A percentile compares a stretch with the other conserved stretches of the same genome.
Conservation (phyloP, 169 alveolate species). For the Plasmodium vinckei region DNA sequence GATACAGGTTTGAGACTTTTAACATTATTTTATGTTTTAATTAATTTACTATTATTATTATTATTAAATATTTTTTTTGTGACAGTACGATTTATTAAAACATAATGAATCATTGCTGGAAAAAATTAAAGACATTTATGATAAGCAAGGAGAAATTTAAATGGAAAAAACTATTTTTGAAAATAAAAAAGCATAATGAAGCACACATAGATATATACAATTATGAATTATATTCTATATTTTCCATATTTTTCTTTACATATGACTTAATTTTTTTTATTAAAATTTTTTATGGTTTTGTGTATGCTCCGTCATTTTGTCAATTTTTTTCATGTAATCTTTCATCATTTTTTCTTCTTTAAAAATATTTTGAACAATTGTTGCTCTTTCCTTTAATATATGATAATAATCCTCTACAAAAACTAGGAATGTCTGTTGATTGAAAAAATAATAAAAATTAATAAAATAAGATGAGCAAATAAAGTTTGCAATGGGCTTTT, state of each 20-base stretch:
- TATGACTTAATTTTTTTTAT: neutral
- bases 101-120: conserved; percentile 67
- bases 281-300: conserved; percentile 1
- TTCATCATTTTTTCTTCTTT: conserved; percentile 39
- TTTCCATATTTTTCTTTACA: conserved; percentile 1
- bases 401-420: conserved; percentile 53
- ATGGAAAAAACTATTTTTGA: neutral
- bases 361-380: conserved; percentile 51
- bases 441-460: neutral
- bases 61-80: conserved; percentile 10
- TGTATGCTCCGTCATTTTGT: conserved; percentile 24
- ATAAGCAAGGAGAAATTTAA: conserved; percentile 62
- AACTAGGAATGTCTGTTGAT: conserved; percentile 33
- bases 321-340: conserved; percentile 28
- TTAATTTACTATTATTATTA: neutral
- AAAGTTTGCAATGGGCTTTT: neutral
- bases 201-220: neutral
- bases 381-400: conserved; percentile 66
- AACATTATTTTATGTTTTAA: conserved; percentile 3
- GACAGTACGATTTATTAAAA: conserved; percentile 58
- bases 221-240: neutral
- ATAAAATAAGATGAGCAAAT: neutral
- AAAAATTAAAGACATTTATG: conserved; percentile 65
- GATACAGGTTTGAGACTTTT: conserved; percentile 35
- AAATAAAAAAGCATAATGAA: conserved; percentile 4